Evolutionary conservation across 1,284 basidiomycete species (phyloP).

Genomic region (Ganoderma lucidum): DNA sequence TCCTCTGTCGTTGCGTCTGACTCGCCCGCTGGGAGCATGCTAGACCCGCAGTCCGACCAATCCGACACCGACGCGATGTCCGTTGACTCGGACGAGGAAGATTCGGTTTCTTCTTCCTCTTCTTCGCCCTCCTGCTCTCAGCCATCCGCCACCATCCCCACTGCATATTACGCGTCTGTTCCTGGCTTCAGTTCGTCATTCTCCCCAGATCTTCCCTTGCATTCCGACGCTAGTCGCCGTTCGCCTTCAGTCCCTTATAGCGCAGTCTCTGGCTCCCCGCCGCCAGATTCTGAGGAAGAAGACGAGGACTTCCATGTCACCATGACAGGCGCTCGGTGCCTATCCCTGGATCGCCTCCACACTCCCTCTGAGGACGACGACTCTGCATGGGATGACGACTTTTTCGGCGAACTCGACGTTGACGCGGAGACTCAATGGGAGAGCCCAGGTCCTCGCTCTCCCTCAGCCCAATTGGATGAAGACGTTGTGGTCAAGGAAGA

Average conservation of each 20-base stretch:
- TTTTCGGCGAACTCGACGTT: constrained; percentile 44
- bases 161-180: neutral
- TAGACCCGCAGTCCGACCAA: constrained; percentile 32
- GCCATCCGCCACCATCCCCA: constrained; percentile 55
- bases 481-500: constrained; percentile 63
- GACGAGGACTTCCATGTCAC: constrained; percentile 45
- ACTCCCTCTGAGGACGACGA: constrained; percentile 34
- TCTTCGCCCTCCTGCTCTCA: constrained; percentile 52
- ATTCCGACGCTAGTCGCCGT: constrained; percentile 49
- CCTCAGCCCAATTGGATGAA: constrained; percentile 50
- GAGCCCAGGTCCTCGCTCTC: constrained; percentile 65
- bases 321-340: constrained; percentile 50
- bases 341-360: constrained; percentile 35
- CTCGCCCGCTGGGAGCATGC: constrained; percentile 30
- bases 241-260: constrained; percentile 63
- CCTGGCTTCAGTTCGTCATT: constrained; percentile 42
- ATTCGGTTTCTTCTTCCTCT: constrained; percentile 36
- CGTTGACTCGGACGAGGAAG: constrained; percentile 35
- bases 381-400: constrained; percentile 42
- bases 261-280: constrained; percentile 66
- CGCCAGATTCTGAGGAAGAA: constrained; percentile 72
- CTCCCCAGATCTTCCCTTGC: constrained; percentile 32
- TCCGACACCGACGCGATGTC: constrained; percentile 42
- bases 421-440: constrained; percentile 63
- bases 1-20: constrained; percentile 33